phyloP scores from a whole-genome alignment of 106 monocot species.

The Dioscorea zingiberensis region DNA sequence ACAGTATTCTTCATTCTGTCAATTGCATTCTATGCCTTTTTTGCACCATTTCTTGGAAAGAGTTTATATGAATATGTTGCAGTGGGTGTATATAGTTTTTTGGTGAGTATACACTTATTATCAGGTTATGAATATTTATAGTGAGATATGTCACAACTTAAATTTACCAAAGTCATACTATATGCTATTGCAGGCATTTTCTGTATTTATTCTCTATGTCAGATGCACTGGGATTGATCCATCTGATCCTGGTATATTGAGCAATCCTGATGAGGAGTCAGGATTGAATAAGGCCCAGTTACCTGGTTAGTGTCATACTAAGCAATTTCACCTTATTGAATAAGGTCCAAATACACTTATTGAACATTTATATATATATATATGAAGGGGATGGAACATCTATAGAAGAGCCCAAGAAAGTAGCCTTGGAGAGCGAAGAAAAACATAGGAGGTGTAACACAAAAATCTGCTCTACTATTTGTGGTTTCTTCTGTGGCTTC shows the following conservation, averaged over 20 bases:
- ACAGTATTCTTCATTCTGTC: slow-evolving; percentile 66
- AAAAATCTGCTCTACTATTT: slow-evolving; percentile 13
- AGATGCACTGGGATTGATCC: slow-evolving; percentile 82
- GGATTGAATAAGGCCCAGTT: slow-evolving; percentile 14
- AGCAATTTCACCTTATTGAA: not conserved
- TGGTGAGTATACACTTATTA: slow-evolving; percentile 57
- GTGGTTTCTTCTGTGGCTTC: slow-evolving; percentile 33
- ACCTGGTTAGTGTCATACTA: slow-evolving; percentile 9
- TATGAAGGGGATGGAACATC: slow-evolving; percentile 15
- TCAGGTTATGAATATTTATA: no score
- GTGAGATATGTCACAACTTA: no score
- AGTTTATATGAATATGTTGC: slow-evolving; percentile 45
- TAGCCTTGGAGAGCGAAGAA: slow-evolving; percentile 14
- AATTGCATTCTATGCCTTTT: slow-evolving; percentile 67
- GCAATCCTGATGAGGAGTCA: slow-evolving; percentile 13
- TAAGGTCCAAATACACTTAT: not conserved
- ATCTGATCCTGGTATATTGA: slow-evolving; percentile 58
- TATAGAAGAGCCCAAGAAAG: slow-evolving; percentile 23
- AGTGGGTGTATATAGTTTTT: slow-evolving; percentile 42
- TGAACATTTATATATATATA: not conserved
- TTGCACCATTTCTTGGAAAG: slow-evolving; percentile 74
- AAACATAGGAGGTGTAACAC: slow-evolving; percentile 8
- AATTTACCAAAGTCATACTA: no score
- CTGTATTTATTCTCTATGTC: slow-evolving; percentile 61
- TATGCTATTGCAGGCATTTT: slow-evolving; percentile 43